Evolutionary conservation across 2,329 filamentous ascomycete species (phyloP).

Genomic region (Botrytis porri): DNA sequence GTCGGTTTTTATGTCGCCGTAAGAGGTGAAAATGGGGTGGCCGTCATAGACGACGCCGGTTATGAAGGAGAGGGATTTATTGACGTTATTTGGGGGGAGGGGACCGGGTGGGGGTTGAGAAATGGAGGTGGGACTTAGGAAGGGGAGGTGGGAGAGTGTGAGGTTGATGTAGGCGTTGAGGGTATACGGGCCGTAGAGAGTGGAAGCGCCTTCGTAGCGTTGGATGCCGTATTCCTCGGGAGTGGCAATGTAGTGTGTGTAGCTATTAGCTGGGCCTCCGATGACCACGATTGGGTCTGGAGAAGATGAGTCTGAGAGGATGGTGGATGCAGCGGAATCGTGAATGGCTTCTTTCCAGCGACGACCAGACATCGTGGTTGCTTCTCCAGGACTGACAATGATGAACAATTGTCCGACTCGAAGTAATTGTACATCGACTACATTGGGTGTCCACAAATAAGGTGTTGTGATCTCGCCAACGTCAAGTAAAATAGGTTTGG

Average conservation of each 20-base stretch:
- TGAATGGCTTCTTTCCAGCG: conserved; percentile 75
- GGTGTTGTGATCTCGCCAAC: conserved; percentile 76
- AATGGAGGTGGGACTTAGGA: conserved; percentile 53
- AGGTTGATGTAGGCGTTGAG: conserved; percentile 86
- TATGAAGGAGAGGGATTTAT: conserved; percentile 76
- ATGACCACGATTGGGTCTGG: conserved; percentile 73
- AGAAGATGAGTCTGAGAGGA: conserved; percentile 36
- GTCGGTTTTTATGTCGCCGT: conserved; percentile 64
- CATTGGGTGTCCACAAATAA: conserved; percentile 86
- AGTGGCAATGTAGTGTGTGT: conserved; percentile 74
- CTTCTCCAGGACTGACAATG: conserved; percentile 81
- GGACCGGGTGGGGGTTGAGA: conserved; percentile 50
- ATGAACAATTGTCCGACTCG: conserved; percentile 83
- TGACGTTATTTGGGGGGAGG: conserved; percentile 75
- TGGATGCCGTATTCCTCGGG: conserved; percentile 80
- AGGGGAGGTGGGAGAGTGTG: conserved; percentile 68
- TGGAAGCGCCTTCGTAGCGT: conserved; percentile 93
- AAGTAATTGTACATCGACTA: conserved; percentile 83
- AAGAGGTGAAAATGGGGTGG: conserved; percentile 61
- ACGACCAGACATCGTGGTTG: conserved; percentile 87
- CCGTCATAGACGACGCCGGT: conserved; percentile 73
- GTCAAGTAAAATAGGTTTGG: conserved; percentile 84
- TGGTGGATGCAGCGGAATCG: conserved; percentile 47
- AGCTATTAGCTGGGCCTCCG: conserved; percentile 86
- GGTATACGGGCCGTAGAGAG: conserved; percentile 79